These are phyloP conservation scores for Neopestalotiopsis clavispora DNA, from an alignment of 2,329 filamentous ascomycete species.

Conservation along the genomic window DNA sequence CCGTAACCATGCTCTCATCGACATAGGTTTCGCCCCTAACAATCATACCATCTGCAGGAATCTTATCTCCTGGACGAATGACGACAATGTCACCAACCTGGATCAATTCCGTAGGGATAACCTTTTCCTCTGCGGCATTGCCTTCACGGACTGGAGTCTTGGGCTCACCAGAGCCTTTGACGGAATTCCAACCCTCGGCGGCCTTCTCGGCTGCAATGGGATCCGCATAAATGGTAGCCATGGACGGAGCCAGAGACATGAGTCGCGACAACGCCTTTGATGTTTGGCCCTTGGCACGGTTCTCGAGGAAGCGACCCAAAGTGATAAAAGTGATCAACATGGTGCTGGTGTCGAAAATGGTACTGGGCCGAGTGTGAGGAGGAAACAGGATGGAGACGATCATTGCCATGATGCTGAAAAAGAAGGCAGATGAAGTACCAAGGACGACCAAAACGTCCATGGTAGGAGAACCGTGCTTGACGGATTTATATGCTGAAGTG, in stretches of 20 bases:
- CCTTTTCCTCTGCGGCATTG: constrained; percentile 76
- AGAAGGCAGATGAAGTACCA: constrained; percentile 93
- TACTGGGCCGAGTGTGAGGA: constrained; percentile 81
- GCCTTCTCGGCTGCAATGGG: constrained; percentile 92
- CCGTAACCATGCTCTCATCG: constrained; percentile 98
- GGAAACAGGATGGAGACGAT: constrained; percentile 75
- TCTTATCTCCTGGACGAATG: constrained; percentile 92
- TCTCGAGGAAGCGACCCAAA: constrained; percentile 89
- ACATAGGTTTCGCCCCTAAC: constrained; percentile 91
- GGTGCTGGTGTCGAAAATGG: constrained; percentile 95
- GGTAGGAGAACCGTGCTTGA: constrained; percentile 89
- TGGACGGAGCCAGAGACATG: constrained; percentile 95
- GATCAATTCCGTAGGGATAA: constrained; percentile 92
- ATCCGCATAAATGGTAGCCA: constrained; percentile 95
- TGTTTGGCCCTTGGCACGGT: constrained; percentile 93
- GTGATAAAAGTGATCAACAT: constrained; percentile 98
- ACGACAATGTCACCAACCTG: constrained; percentile 94
- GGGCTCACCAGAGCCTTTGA: constrained; percentile 44
- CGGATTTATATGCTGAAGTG: constrained; percentile 86
- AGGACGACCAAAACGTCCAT: constrained; percentile 98
- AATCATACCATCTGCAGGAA: constrained; percentile 88
- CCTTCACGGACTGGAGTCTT: constrained; percentile 54
- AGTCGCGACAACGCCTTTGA: constrained; percentile 90
- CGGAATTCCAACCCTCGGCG: constrained; percentile 75
- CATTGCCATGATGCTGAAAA: constrained; percentile 92